Base-by-base conservation (phyloP, 163 green algal species). In the Volvox carteri region DNA sequence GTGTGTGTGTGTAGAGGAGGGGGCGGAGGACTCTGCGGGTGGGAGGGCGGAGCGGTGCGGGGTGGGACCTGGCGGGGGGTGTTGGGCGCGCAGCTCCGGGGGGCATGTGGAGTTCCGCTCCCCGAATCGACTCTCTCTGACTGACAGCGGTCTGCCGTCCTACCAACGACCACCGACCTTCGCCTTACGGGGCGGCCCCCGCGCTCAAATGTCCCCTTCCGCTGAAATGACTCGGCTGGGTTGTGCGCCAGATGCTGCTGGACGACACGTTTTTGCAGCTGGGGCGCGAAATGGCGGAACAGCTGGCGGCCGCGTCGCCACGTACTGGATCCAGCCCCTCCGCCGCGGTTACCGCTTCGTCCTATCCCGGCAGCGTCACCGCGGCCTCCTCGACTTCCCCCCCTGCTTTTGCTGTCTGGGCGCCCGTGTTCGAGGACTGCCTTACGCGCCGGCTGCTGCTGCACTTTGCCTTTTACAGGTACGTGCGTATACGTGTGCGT, bases 381-480 rank as follows among this genome's bases (percentile, higher is more conserved):
- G 75, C 75, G 21, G n/a, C 70, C 21, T 58, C 18, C 5, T 56
- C 75, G 19, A 12, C 44, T 3, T 46, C 23, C 23, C 25, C 25
- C 25, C 30, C 81, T 2, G 18, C 46, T 30, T 80, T 39, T 11
- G 65, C 35, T 3, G 33, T 46, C 19, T 87, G 81, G 81, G 81
- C 41, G 28, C 19, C 48, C 21, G 65, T 72, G 42, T 87, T 87
- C 37, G 33, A 50, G 19, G 81, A 87, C 33, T 56, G 21, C 8
- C 35, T 87, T 21, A 11, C 81, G 4, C 46, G 81, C 8, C 65
- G 81, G 21, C 67, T 87, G 48, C 65, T 87, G 65, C 81, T 87
- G 18, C 65, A 87, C 65, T 87, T 87, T 18, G 81, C 81, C 0
- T 30, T 87, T 0, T 87, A 39, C 65, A 70, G 81, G 65, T 86